These are phyloP conservation scores for Vigna reflexopilosa DNA, from an alignment of 306 rosid genomes.

Conservation along the genomic window DNA sequence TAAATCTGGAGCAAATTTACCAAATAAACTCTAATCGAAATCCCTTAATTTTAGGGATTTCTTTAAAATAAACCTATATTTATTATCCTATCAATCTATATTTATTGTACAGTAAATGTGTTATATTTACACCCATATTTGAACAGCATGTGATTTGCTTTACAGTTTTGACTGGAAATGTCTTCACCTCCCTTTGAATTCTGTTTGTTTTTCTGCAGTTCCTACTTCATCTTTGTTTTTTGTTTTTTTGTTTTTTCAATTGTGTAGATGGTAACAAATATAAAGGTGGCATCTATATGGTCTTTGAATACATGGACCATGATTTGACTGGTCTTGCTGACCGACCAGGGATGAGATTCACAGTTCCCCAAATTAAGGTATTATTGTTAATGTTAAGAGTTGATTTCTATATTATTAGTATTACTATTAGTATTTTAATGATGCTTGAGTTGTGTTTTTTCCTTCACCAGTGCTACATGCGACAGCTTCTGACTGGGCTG, in stretches of 20 bases:
- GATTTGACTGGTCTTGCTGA: constrained; percentile 83
- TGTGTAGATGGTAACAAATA: constrained; percentile 64
- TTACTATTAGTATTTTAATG: constrained; percentile 6
- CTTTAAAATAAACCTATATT: too few relatives aligned
- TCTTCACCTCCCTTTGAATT: constrained; percentile 1
- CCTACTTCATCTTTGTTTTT: background rate
- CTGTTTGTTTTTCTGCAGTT: background rate
- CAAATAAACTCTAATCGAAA: too few relatives aligned
- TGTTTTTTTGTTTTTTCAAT: background rate
- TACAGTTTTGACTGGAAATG: constrained; percentile 12
- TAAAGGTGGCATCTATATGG: constrained; percentile 81
- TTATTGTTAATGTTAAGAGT: constrained; percentile 1
- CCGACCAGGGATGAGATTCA: constrained; percentile 78
- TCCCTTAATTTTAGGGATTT: too few relatives aligned
- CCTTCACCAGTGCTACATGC: constrained; percentile 67
- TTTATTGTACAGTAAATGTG: too few relatives aligned
- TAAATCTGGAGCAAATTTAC: too few relatives aligned
- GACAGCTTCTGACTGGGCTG: constrained; percentile 74
- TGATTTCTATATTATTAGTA: background rate
- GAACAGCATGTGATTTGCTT: too few relatives aligned
- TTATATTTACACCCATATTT: too few relatives aligned
- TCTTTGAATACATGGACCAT: constrained; percentile 86
- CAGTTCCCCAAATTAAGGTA: constrained; percentile 83
- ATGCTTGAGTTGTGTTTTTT: constrained; percentile 26
- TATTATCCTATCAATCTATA: too few relatives aligned